Evolutionary conservation across 2,329 filamentous ascomycete species (phyloP).

Genomic region (Aspergillus sp.): DNA sequence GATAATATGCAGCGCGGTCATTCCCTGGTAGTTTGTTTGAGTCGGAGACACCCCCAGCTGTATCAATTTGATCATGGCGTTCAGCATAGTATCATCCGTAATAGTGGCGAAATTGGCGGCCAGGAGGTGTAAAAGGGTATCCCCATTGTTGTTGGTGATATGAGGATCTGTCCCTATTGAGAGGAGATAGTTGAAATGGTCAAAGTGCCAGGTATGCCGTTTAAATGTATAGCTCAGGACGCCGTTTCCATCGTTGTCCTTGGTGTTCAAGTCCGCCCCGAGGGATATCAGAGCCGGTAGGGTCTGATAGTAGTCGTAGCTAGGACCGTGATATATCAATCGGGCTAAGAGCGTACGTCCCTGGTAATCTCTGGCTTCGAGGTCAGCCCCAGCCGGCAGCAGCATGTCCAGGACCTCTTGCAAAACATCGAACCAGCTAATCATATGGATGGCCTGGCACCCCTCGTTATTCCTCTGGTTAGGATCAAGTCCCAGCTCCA

Average conservation of each 20-base stretch:
- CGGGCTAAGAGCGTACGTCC: conserved; percentile 14
- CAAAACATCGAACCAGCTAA: neutral
- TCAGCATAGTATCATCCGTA: neutral
- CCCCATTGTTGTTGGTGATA: conserved; percentile 15
- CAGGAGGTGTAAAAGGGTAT: conserved; percentile 17
- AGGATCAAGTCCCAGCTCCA: neutral
- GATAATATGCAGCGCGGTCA: conserved; percentile 17
- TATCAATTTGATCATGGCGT: neutral
- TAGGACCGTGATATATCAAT: neutral
- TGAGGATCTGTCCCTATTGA: conserved; percentile 14
- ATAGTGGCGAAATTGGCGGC: conserved; percentile 11
- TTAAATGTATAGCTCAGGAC: conserved; percentile 8
- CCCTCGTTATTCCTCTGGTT: conserved; percentile 2
- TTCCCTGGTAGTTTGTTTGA: conserved; percentile 13
- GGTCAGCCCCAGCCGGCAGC: conserved; percentile 14
- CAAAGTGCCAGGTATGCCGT: neutral
- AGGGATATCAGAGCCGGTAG: conserved; percentile 5
- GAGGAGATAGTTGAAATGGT: conserved; percentile 14
- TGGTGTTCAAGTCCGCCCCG: conserved; percentile 17
- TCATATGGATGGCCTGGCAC: neutral
- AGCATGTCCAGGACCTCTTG: conserved; percentile 6
- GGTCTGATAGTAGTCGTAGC: conserved; percentile 1
- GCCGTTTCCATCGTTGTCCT: conserved; percentile 19
- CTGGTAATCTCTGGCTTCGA: conserved; percentile 16
- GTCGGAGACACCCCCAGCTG: neutral